Percentiles rank a stretch among this genome's conserved stretches.
Conservation (phyloP, 306 rosid species). For the Prunus kanzakura region DNA sequence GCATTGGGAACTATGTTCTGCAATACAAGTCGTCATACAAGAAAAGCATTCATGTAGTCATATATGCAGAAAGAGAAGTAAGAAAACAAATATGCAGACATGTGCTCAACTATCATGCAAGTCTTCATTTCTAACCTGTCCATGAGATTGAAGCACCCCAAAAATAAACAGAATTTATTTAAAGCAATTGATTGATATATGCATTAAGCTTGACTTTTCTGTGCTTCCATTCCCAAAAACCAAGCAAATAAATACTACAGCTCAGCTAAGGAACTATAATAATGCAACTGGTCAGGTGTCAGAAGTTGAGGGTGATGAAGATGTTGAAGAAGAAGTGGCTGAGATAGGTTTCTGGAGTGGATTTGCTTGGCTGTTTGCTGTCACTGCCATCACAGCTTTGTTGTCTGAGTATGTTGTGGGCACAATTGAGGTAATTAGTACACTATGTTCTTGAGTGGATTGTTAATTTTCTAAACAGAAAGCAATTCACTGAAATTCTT, state of each 20-base stretch:
- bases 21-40: neutral
- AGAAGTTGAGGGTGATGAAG: constrained; percentile 29
- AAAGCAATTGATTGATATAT: neutral
- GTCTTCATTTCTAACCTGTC: neutral
- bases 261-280: neutral
- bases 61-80: too few species aligned
- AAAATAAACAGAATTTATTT: neutral
- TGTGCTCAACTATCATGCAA: neutral
- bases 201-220: neutral
- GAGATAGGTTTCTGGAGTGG: constrained; percentile 79
- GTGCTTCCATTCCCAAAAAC: neutral
- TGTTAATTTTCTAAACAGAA: neutral
- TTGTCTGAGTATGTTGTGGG: constrained; percentile 81
- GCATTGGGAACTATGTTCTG: neutral
- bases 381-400: constrained; percentile 65
- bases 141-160: neutral
- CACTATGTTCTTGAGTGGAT: neutral
- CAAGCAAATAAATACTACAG: neutral
- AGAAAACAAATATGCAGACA: too few species aligned
- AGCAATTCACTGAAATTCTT: neutral
- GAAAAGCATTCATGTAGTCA: neutral
- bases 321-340: constrained; percentile 43
- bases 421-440: constrained; percentile 68
- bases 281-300: constrained; percentile 30
- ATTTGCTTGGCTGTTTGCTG: constrained; percentile 65